A percentile compares a stretch with the other conserved stretches of the same genome.
Conservation (phyloP, 768 basidiomycete species). For the Xerocomus potaroensis region DNA sequence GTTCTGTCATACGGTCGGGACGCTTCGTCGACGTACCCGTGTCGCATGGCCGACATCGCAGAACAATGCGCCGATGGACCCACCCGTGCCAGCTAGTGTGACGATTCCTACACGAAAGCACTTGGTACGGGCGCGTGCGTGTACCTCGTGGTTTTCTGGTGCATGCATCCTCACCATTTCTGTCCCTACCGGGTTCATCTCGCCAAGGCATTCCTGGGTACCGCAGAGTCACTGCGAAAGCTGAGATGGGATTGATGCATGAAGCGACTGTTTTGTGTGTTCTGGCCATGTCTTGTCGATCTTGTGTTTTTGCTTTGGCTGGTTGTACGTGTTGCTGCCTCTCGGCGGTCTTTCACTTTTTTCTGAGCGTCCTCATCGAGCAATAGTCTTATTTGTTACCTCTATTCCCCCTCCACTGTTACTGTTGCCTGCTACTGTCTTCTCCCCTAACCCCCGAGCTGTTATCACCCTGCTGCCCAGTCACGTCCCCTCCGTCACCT, state of each 20-base stretch:
- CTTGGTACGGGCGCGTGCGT: conserved; percentile 42
- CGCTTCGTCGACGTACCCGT: conserved; percentile 25
- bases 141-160: not conserved
- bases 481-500: too few species aligned
- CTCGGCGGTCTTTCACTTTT: too few species aligned
- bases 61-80: conserved; percentile 39
- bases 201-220: conserved; percentile 53
- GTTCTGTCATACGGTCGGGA: conserved; percentile 51
- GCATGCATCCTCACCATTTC: too few species aligned
- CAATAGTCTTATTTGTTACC: too few species aligned
- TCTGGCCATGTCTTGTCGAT: not conserved
- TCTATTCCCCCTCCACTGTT: too few species aligned
- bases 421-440: too few species aligned
- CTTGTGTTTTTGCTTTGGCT: too few species aligned
- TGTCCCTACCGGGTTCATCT: conserved; percentile 43
- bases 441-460: too few species aligned
- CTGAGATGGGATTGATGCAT: conserved; percentile 46
- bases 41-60: conserved; percentile 54
- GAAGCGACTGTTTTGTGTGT: conserved; percentile 5
- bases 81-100: conserved; percentile 29
- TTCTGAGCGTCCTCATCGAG: too few species aligned
- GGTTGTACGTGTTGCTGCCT: too few species aligned
- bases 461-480: too few species aligned
- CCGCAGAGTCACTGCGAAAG: conserved; percentile 55
- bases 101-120: conserved; percentile 43